These are phyloP conservation scores for Selaginella tamariscina DNA, from an alignment of 75 land plant genomes.

Conservation along the genomic window DNA sequence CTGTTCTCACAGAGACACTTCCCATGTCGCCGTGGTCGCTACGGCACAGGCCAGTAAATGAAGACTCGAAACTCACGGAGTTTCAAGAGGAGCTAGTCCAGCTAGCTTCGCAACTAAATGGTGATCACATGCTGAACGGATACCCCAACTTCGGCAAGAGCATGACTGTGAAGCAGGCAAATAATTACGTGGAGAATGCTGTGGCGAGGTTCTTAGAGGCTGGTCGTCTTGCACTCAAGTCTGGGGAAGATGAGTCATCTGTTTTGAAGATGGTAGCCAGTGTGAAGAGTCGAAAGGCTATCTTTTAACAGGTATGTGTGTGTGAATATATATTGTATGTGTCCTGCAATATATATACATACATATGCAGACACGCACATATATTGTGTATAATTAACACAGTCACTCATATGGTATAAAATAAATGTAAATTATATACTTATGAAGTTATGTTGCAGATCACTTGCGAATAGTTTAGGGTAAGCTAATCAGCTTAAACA, in stretches of 20 bases:
- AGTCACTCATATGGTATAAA: neutral
- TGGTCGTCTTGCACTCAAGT: conserved; percentile 35
- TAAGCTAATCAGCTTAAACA: too few relatives aligned
- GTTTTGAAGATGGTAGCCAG: too few relatives aligned
- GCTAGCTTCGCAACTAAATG: conserved; percentile 61
- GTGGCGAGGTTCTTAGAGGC: conserved; percentile 48
- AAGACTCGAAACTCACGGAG: conserved; percentile 45
- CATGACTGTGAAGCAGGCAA: conserved; percentile 52
- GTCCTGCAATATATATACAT: too few relatives aligned
- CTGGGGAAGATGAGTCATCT: conserved; percentile 44
- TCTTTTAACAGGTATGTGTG: too few relatives aligned
- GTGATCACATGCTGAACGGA: conserved; percentile 33
- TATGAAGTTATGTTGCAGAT: too few relatives aligned
- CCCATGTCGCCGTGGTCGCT: conserved; percentile 52
- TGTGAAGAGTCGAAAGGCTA: too few relatives aligned
- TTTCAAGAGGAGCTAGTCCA: conserved; percentile 82
- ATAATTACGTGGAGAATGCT: conserved; percentile 40
- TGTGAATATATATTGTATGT: too few relatives aligned
- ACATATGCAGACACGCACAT: too few relatives aligned
- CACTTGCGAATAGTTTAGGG: too few relatives aligned
- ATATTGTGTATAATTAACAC: neutral
- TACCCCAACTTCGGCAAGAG: conserved; percentile 36
- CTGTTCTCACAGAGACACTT: conserved; percentile 36
- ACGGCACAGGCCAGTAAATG: conserved; percentile 42
- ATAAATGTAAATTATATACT: neutral